Conservation (phyloP, 305 asterid species). For the Lippia alba region DNA sequence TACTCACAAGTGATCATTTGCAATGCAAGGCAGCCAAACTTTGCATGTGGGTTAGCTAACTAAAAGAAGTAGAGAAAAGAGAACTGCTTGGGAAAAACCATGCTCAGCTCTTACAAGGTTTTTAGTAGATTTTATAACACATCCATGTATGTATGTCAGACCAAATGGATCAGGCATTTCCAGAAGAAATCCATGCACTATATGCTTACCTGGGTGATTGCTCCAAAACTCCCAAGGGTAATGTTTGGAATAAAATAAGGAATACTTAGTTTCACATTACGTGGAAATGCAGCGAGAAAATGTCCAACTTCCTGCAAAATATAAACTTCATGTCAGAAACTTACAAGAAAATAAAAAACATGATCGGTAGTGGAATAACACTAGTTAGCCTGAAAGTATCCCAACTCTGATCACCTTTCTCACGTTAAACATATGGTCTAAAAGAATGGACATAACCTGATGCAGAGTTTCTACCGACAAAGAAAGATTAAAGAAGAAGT, state of each 20-base stretch:
- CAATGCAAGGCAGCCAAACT: slow-evolving; percentile 6
- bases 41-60: background rate
- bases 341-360: background rate
- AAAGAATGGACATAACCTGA: slow-evolving; percentile 16
- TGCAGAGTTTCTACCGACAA: slow-evolving; percentile 18
- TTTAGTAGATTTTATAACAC: background rate
- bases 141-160: background rate
- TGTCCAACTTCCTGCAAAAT: slow-evolving; percentile 95
- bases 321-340: slow-evolving; percentile 46
- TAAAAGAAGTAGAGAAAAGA: background rate
- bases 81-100: slow-evolving; percentile 1
- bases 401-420: slow-evolving; percentile 8
- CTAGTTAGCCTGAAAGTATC: slow-evolving; percentile 11
- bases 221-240: slow-evolving; percentile 98
- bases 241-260: slow-evolving; percentile 87
- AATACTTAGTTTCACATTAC: slow-evolving; percentile 86
- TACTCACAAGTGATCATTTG: background rate
- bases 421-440: slow-evolving; percentile 15
- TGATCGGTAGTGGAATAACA: background rate
- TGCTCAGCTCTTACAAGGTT: background rate
- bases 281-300: slow-evolving; percentile 84
- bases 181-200: background rate
- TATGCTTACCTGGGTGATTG: slow-evolving; percentile 79
- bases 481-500: background rate
- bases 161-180: slow-evolving; percentile 4